Evolutionary conservation across 441 rosid species (phyloP).

Genomic region (Theobroma grandiflorum): DNA sequence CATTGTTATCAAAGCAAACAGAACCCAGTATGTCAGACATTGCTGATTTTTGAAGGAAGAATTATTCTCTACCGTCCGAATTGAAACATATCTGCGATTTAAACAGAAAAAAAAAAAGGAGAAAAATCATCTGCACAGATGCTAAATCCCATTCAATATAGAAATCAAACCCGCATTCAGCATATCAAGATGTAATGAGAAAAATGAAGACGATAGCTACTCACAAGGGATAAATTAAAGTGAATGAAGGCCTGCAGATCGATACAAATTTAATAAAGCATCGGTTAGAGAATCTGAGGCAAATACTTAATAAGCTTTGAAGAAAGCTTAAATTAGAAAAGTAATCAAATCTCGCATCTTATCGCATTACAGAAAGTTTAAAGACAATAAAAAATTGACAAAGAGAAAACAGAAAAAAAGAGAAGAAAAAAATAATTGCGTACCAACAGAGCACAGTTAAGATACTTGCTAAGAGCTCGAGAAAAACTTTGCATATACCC

Average conservation of each 20-base stretch:
- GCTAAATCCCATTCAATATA: neutral
- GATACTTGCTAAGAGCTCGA: conserved; percentile 18
- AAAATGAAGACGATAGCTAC: conserved; percentile 8
- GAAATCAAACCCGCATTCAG: conserved; percentile 8
- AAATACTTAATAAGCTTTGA: neutral
- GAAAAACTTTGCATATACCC: conserved; percentile 26
- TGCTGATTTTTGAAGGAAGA: conserved; percentile 37
- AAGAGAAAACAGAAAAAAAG: neutral
- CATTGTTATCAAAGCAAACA: conserved; percentile 35
- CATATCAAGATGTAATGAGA: neutral
- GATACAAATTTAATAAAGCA: neutral
- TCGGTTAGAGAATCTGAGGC: neutral
- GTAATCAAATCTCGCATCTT: neutral
- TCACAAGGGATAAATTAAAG: conserved; percentile 36
- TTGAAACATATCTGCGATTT: conserved; percentile 33
- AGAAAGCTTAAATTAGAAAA: neutral
- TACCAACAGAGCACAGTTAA: conserved; percentile 40
- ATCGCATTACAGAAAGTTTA: neutral
- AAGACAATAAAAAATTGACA: neutral
- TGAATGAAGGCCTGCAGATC: conserved; percentile 35
- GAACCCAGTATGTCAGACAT: conserved; percentile 49
- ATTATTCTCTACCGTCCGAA: conserved; percentile 35
- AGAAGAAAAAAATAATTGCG: neutral
- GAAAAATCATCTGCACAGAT: neutral
- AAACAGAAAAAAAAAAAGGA: neutral